Evolutionary conservation across 1,139 yeast genomes (phyloP).

Genomic region (Kodamaea suecica): DNA sequence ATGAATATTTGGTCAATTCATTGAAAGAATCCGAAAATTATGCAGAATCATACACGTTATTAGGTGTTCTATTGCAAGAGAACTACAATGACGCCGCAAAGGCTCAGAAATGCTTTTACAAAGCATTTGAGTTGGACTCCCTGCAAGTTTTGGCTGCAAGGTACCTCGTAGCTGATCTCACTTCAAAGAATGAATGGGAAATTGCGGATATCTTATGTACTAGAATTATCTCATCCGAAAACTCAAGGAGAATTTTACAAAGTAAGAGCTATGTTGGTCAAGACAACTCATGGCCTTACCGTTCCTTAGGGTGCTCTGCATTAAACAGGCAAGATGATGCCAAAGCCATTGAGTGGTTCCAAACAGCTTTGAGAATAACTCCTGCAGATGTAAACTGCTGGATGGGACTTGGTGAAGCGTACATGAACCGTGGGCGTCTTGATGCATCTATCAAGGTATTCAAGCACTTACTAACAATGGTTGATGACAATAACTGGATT

Average conservation of each 20-base stretch:
- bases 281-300: slow-evolving; percentile 74
- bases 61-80: slow-evolving; percentile 68
- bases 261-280: slow-evolving; percentile 25
- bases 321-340: slow-evolving; percentile 71
- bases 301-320: slow-evolving; percentile 79
- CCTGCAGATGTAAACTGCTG: slow-evolving; percentile 74
- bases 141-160: slow-evolving; percentile 74
- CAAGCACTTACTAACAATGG: slow-evolving; percentile 55
- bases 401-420: slow-evolving; percentile 95
- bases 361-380: slow-evolving; percentile 71
- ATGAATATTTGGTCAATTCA: slow-evolving; percentile 56
- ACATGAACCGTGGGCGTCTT: slow-evolving; percentile 75
- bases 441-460: slow-evolving; percentile 88
- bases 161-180: slow-evolving; percentile 64
- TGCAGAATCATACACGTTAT: slow-evolving; percentile 76
- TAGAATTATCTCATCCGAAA: slow-evolving; percentile 60
- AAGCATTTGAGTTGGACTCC: slow-evolving; percentile 84
- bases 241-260: slow-evolving; percentile 50
- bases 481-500: slow-evolving; percentile 47
- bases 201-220: slow-evolving; percentile 74
- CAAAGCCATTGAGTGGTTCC: slow-evolving; percentile 86
- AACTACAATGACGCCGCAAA: slow-evolving; percentile 57
- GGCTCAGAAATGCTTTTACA: slow-evolving; percentile 84
- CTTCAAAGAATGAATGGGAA: slow-evolving; percentile 74
- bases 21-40: slow-evolving; percentile 59